Percentiles rank a stretch among this genome's conserved stretches.
phyloP scores from a whole-genome alignment of 805 yeast genomes.

The Peterozyma xylosa region DNA sequence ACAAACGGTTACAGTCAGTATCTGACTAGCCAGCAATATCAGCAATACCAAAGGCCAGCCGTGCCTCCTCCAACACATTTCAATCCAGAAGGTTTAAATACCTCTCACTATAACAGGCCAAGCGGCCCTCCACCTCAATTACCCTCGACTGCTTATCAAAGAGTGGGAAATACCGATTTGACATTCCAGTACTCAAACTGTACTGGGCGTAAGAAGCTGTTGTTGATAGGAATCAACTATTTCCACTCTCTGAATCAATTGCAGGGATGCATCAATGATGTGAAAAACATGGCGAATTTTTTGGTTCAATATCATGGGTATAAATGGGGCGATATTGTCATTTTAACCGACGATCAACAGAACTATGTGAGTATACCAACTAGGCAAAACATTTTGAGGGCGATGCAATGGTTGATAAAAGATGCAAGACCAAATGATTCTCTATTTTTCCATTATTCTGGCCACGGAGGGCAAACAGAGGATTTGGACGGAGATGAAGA shows the following conservation, averaged over 20 bases:
- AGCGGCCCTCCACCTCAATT: no score
- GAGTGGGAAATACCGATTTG: constrained; percentile 25
- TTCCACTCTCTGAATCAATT: constrained; percentile 53
- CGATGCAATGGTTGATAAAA: constrained; percentile 74
- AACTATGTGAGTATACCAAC: constrained; percentile 49
- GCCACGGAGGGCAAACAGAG: constrained; percentile 74
- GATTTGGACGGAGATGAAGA: constrained; percentile 39
- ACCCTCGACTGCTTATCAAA: constrained; percentile 12
- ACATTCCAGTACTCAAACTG: constrained; percentile 60
- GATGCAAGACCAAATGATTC: constrained; percentile 75
- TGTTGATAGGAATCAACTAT: constrained; percentile 75
- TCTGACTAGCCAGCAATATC: background rate
- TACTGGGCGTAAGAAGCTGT: constrained; percentile 68
- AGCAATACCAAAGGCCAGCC: background rate
- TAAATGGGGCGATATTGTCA: constrained; percentile 46
- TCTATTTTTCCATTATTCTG: constrained; percentile 75
- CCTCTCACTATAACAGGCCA: constrained; percentile 1
- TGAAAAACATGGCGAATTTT: constrained; percentile 37
- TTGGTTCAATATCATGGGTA: constrained; percentile 36
- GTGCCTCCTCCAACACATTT: constrained; percentile 4
- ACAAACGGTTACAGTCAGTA: no score
- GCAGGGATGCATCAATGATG: constrained; percentile 80
- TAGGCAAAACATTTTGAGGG: constrained; percentile 60
- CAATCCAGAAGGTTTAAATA: constrained; percentile 3
- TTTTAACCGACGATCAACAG: constrained; percentile 49